Evolutionary conservation across 2,329 filamentous ascomycete species (phyloP).

Genomic region (Nothomitra cinnamomea): DNA sequence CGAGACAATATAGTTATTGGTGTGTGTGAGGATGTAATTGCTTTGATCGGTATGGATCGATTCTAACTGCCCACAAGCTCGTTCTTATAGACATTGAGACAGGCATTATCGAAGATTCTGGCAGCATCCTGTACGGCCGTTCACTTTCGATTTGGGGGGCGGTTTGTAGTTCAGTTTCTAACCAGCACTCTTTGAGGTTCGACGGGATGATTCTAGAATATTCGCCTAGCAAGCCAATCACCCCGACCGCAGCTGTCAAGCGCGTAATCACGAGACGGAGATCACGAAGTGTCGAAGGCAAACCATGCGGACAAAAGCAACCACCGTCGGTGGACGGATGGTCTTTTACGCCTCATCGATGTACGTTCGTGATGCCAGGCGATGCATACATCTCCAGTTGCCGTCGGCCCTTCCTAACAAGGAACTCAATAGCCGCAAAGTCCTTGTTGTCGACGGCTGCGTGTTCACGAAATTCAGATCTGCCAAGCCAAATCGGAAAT

Average conservation of each 20-base stretch:
- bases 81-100: background rate
- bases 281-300: too few species aligned
- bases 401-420: constrained; percentile 62
- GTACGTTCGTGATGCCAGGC: constrained; percentile 65
- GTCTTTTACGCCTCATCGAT: background rate
- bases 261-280: too few species aligned
- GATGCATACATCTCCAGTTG: constrained; percentile 73
- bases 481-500: constrained; percentile 18
- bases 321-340: background rate
- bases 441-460: constrained; percentile 60
- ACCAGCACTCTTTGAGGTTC: too few species aligned
- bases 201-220: too few species aligned
- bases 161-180: too few species aligned
- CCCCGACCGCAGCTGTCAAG: too few species aligned
- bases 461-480: constrained; percentile 61
- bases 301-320: too few species aligned
- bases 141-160: too few species aligned
- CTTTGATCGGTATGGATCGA: background rate
- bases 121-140: background rate
- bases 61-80: background rate
- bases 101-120: background rate
- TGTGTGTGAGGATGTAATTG: background rate
- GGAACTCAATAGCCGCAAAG: constrained; percentile 70
- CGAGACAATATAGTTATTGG: background rate
- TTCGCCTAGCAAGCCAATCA: too few species aligned